Conservation (phyloP, 2,329 filamentous ascomycete genomes). For the Botryotinia globosa region DNA sequence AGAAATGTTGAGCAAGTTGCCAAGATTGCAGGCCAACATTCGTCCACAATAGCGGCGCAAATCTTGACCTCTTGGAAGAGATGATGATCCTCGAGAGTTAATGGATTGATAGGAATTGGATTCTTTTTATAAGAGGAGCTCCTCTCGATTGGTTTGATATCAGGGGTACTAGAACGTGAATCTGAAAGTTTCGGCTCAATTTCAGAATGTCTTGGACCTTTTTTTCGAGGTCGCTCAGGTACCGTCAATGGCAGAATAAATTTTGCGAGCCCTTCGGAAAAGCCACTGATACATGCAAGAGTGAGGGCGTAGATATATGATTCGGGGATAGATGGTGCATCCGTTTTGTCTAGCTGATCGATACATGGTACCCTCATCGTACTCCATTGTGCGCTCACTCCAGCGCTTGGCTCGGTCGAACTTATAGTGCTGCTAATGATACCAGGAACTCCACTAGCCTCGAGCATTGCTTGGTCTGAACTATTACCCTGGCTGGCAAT, state of each 20-base stretch:
- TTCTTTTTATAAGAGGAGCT: slow-evolving; percentile 70
- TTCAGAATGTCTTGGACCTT: slow-evolving; percentile 33
- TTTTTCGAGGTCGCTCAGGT: slow-evolving; percentile 62
- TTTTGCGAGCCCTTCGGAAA: slow-evolving; percentile 90
- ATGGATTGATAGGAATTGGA: slow-evolving; percentile 78
- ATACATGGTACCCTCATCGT: slow-evolving; percentile 82
- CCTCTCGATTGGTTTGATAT: slow-evolving; percentile 48
- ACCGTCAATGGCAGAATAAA: slow-evolving; percentile 91
- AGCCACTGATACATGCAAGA: slow-evolving; percentile 80
- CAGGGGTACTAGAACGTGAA: slow-evolving; percentile 26
- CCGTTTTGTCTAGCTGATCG: slow-evolving; percentile 89
- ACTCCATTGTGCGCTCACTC: slow-evolving; percentile 91
- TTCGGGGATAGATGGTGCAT: slow-evolving; percentile 78
- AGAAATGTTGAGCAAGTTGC: slow-evolving; percentile 95
- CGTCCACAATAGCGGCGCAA: slow-evolving; percentile 79
- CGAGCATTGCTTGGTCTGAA: slow-evolving; percentile 81
- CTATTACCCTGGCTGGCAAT: slow-evolving; percentile 57
- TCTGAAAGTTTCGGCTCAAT: slow-evolving; percentile 29
- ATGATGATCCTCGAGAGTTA: slow-evolving; percentile 70
- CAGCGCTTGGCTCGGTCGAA: slow-evolving; percentile 62
- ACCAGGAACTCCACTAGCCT: slow-evolving; percentile 82
- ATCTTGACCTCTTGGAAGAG: slow-evolving; percentile 68
- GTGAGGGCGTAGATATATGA: slow-evolving; percentile 92
- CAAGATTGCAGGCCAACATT: slow-evolving; percentile 93
- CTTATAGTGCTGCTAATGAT: slow-evolving; percentile 75